Evolutionary conservation across 75 land plant genomes (phyloP).

Genomic region (Sequoia sempervirens): DNA sequence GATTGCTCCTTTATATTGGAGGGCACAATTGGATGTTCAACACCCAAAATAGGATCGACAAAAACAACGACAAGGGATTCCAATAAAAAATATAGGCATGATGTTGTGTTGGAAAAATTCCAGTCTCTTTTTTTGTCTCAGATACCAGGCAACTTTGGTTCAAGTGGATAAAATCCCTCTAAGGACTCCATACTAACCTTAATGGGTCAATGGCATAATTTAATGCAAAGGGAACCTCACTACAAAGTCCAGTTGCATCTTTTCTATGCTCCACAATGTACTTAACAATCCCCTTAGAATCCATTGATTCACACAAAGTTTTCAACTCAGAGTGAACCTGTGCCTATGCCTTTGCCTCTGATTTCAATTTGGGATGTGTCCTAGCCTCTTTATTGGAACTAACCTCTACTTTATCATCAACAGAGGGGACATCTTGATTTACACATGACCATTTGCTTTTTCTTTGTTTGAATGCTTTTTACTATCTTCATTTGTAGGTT

Average conservation of each 20-base stretch:
- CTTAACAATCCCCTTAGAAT: conserved; percentile 57
- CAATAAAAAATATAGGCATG: conserved; percentile 71
- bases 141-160: conserved; percentile 19
- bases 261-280: conserved; percentile 63
- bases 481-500: neutral
- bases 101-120: conserved; percentile 36
- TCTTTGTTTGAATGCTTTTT: conserved; percentile 14
- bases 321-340: conserved; percentile 37
- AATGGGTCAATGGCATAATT: conserved; percentile 48
- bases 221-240: conserved; percentile 59
- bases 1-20: conserved; percentile 43
- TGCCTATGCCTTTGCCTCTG: conserved; percentile 14
- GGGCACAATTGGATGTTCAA: conserved; percentile 39
- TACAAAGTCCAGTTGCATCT: conserved; percentile 46
- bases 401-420: conserved; percentile 11
- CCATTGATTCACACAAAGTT: conserved; percentile 50
- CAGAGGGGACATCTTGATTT: conserved; percentile 10
- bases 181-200: conserved; percentile 50
- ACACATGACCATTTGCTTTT: conserved; percentile 16
- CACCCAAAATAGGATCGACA: conserved; percentile 14
- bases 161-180: conserved; percentile 42
- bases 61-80: conserved; percentile 52
- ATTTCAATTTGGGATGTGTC: neutral
- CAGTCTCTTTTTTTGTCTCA: conserved; percentile 46
- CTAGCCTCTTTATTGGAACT: neutral